Evolutionary conservation across 331 rosid genomes (phyloP).

Genomic region (Arachis monticola): DNA sequence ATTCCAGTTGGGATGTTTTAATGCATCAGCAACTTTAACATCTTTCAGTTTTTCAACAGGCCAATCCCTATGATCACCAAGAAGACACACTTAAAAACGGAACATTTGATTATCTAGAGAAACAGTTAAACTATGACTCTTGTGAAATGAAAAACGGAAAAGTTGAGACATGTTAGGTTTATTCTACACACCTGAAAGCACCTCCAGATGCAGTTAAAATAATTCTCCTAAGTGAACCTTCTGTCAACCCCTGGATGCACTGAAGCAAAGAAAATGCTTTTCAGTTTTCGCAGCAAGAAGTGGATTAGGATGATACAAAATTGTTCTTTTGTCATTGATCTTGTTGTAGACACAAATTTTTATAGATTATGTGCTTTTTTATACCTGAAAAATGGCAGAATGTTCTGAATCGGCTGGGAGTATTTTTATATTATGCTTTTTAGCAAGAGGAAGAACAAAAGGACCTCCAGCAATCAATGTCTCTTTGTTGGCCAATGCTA

Average conservation of each 20-base stretch:
- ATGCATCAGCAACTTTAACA: slow-evolving; percentile 91
- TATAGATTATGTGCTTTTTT: neutral
- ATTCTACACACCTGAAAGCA: slow-evolving; percentile 72
- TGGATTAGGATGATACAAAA: slow-evolving; percentile 11
- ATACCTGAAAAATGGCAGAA: slow-evolving; percentile 98
- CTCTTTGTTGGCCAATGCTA: slow-evolving; percentile 98
- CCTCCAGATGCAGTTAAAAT: slow-evolving; percentile 96
- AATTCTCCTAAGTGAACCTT: slow-evolving; percentile 77
- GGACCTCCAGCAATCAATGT: slow-evolving; percentile 99
- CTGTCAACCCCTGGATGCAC: slow-evolving; percentile 94
- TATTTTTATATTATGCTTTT: slow-evolving; percentile 85
- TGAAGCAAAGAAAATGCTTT: slow-evolving; percentile 44
- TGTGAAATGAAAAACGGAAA: slow-evolving; percentile 20
- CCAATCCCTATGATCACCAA: slow-evolving; percentile 66
- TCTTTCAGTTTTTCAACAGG: slow-evolving; percentile 91
- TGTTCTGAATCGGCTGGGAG: slow-evolving; percentile 99
- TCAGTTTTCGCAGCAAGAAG: slow-evolving; percentile 37
- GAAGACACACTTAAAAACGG: slow-evolving; percentile 9
- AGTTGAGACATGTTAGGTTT: neutral
- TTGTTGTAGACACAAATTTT: slow-evolving; percentile 5
- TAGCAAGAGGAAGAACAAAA: slow-evolving; percentile 98
- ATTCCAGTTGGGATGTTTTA: slow-evolving; percentile 96
- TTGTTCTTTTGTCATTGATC: slow-evolving; percentile 13
- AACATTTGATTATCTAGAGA: neutral
- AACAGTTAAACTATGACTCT: neutral